These are phyloP conservation scores for Ceratocystis colombiana DNA, from an alignment of 2,329 filamentous ascomycete genomes.

Conservation along the genomic window DNA sequence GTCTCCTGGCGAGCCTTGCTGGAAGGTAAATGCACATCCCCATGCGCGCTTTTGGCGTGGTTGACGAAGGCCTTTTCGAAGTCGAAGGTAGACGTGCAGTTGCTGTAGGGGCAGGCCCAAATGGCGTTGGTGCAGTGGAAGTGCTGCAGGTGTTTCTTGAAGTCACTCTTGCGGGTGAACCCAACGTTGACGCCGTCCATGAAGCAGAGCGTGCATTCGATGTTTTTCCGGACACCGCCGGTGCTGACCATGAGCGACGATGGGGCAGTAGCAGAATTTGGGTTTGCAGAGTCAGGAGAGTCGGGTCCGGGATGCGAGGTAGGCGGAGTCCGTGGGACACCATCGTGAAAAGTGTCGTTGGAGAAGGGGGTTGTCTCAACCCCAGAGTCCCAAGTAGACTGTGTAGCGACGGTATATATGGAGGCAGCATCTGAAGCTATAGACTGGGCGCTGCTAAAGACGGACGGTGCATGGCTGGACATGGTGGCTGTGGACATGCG, in stretches of 20 bases:
- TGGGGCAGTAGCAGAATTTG: slow-evolving; percentile 20
- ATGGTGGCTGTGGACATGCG: slow-evolving; percentile 36
- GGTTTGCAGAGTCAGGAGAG: slow-evolving; percentile 24
- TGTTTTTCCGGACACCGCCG: slow-evolving; percentile 26
- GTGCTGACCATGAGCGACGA: slow-evolving; percentile 27
- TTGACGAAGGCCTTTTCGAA: slow-evolving; percentile 39
- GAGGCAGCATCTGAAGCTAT: slow-evolving; percentile 33
- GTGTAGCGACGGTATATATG: slow-evolving; percentile 22
- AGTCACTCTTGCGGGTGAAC: slow-evolving; percentile 40
- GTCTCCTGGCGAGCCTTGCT: slow-evolving; percentile 36
- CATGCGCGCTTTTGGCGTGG: slow-evolving; percentile 38
- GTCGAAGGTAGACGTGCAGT: slow-evolving; percentile 38
- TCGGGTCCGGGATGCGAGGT: slow-evolving; percentile 19
- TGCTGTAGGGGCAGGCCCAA: slow-evolving; percentile 38
- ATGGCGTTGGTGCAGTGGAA: slow-evolving; percentile 38
- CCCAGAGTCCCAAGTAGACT: slow-evolving; percentile 25
- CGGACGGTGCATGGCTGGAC: slow-evolving; percentile 35
- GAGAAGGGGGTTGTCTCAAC: slow-evolving; percentile 20
- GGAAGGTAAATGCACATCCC: slow-evolving; percentile 36
- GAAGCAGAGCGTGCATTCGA: slow-evolving; percentile 39
- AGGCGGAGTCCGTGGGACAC: slow-evolving; percentile 24
- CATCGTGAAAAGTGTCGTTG: slow-evolving; percentile 22
- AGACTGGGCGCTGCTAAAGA: slow-evolving; percentile 37
- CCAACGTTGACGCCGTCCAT: slow-evolving; percentile 39
- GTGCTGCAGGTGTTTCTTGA: slow-evolving; percentile 42